Evolutionary conservation across 805 yeast species (phyloP), one percentile per base, ranked within the genome.

Genomic region (Ogataea trehalophila): DNA sequence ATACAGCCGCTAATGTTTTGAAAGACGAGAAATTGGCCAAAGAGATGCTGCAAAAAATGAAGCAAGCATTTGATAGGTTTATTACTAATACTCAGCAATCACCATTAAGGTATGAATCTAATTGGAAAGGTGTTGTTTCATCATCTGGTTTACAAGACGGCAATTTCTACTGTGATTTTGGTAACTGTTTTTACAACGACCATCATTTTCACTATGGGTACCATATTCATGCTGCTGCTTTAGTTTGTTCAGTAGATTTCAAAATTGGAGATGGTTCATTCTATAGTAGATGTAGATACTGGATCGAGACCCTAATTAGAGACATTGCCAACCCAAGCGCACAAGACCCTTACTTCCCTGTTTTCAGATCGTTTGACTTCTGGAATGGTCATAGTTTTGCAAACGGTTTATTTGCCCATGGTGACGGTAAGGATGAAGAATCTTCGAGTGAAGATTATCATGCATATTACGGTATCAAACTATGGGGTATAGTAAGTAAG

Each of bases 121-220:
- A 79, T 6, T 88, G 91, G 89, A 80, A 78, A 54, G 96, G 96
- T 2, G 57, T 89, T 7, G 76, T 87, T 11, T 85, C 95, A 0
- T 73, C 83, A 0, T 87, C 89, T 0, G 80, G 78, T 3, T 48
- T 67, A 18, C 41, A 42, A 3, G 69, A 63, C 40, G 70, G 70
- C 0, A 66, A 67, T 48, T 62, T 65, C 39, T 65, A 65, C 31
- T 55, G 60, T 35, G 85, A 81, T 58, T 88, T 74, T 62, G 95
- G 95, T 41, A 76, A 84, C 62, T 77, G 86, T 22, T 85, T 78
- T 62, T 87, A 87, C 67, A 87, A 87, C 56, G 95, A 88, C 59
- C 95, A 88, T 58, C 94, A 87, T 61, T 88, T 87, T 76, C 95
- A 88, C 63, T 88, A 85, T 59, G 94, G 94, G 11, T 88, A 87